Percentiles rank a stretch among this genome's conserved stretches.
These are phyloP conservation scores for Rutidosis leptorrhynchoides DNA, from an alignment of 129 eudicot species.

Conservation along the genomic window DNA sequence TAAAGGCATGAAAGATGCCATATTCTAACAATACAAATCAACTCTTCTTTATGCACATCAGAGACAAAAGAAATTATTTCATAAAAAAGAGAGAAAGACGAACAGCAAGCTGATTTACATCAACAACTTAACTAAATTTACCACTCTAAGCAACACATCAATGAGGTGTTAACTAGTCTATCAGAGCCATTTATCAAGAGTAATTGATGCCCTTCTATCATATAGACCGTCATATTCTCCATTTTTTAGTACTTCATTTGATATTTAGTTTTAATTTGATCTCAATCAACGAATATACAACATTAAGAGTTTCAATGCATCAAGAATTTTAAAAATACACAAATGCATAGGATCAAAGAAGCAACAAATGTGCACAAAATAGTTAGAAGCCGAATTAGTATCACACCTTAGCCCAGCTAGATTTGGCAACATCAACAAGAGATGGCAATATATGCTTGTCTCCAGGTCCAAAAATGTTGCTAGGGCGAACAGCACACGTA, in stretches of 20 bases:
- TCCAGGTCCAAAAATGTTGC: slow-evolving; percentile 83
- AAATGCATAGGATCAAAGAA: not conserved
- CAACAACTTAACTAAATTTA: not conserved
- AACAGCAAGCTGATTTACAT: slow-evolving; percentile 2
- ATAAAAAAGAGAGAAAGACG: not conserved
- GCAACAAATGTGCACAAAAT: slow-evolving; percentile 8
- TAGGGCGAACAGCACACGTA: slow-evolving; percentile 78
- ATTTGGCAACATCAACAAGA: slow-evolving; percentile 58
- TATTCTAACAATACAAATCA: slow-evolving; percentile 7
- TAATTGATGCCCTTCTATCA: not conserved
- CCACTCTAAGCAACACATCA: slow-evolving; percentile 17
- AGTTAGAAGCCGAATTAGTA: slow-evolving; percentile 16
- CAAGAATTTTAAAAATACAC: not conserved
- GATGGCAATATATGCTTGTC: slow-evolving; percentile 59
- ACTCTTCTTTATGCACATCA: slow-evolving; percentile 17
- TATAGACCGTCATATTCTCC: slow-evolving; percentile 16
- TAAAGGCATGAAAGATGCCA: slow-evolving; percentile 7
- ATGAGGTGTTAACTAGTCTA: not conserved
- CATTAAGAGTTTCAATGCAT: not conserved
- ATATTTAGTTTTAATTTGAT: not conserved
- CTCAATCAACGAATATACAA: not conserved
- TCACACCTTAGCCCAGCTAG: slow-evolving; percentile 76
- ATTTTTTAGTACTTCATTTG: slow-evolving; percentile 3
- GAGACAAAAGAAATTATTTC: slow-evolving; percentile 18
- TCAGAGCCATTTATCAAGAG: slow-evolving; percentile 9